Evolutionary conservation across 371 early-diverging fungal species (phyloP).

Genomic region (Globomyces sp.): DNA sequence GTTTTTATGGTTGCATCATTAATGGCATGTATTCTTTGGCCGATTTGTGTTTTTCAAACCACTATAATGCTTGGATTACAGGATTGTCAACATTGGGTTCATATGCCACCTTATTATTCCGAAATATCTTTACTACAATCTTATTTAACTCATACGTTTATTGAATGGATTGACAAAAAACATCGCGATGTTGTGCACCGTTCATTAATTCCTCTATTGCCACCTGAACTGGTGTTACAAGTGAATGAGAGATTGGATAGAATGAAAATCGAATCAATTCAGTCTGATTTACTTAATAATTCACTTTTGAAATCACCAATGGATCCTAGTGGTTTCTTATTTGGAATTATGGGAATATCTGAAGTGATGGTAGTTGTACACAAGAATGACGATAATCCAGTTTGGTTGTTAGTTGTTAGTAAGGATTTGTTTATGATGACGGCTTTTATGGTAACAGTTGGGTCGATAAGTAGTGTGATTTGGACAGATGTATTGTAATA

Average conservation of each 20-base stretch:
- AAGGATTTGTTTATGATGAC: not conserved
- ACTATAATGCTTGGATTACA: not conserved
- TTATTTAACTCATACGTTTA: not conserved
- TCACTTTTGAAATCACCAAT: not conserved
- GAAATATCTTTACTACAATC: not conserved
- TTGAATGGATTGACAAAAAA: not conserved
- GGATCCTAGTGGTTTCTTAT: not conserved
- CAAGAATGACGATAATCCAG: not conserved
- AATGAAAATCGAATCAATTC: not conserved
- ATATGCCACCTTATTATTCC: not conserved
- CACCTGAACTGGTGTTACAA: not conserved
- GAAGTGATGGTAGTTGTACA: not conserved
- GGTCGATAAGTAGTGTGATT: too few species aligned
- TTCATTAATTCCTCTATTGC: not conserved
- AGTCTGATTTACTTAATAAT: not conserved
- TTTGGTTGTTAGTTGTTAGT: constrained; percentile 3
- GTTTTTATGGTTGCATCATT: not conserved
- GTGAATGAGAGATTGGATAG: not conserved
- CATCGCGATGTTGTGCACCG: not conserved
- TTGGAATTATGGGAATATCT: not conserved
- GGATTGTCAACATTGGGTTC: not conserved
- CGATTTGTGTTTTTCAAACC: not conserved
- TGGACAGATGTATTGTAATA: too few species aligned
- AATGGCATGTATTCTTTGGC: not conserved
- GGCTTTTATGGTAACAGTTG: not conserved